phyloP scores from a whole-genome alignment of 1,284 basidiomycete species.

The Tilletiaria anomala region DNA sequence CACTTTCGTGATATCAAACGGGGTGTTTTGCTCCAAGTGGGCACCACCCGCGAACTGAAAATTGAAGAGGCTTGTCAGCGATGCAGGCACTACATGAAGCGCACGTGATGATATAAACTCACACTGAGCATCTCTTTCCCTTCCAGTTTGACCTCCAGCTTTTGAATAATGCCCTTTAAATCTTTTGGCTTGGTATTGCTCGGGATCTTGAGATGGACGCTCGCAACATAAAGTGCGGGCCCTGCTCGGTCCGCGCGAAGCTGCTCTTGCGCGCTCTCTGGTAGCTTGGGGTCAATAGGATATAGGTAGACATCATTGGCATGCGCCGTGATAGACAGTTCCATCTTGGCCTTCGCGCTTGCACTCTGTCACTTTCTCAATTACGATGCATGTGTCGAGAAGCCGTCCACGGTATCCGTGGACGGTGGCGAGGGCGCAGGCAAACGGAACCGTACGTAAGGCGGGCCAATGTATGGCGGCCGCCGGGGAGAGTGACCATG shows the following conservation, averaged over 20 bases:
- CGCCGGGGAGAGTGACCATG: too few species aligned
- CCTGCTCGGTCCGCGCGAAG: not conserved
- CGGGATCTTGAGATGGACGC: not conserved
- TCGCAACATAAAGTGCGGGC: not conserved
- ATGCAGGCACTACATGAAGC: too few species aligned
- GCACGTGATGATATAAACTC: too few species aligned
- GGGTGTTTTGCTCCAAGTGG: not conserved
- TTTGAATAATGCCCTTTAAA: not conserved
- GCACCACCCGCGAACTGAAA: not conserved
- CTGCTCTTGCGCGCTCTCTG: not conserved
- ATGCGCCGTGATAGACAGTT: not conserved
- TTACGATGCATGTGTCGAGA: too few species aligned
- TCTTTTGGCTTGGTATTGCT: not conserved
- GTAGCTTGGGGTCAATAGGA: not conserved
- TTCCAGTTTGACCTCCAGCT: not conserved
- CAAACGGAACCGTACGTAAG: too few species aligned
- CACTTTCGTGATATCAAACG: not conserved
- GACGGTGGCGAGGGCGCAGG: too few species aligned
- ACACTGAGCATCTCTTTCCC: not conserved
- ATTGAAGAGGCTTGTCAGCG: too few species aligned
- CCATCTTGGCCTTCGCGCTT: too few species aligned
- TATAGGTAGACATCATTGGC: not conserved
- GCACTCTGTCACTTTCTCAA: too few species aligned
- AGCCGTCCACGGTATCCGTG: too few species aligned
- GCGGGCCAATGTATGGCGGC: too few species aligned